Conservation (phyloP, 1,284 basidiomycete species). For the Xerocomus cyaneibrunnescens region DNA sequence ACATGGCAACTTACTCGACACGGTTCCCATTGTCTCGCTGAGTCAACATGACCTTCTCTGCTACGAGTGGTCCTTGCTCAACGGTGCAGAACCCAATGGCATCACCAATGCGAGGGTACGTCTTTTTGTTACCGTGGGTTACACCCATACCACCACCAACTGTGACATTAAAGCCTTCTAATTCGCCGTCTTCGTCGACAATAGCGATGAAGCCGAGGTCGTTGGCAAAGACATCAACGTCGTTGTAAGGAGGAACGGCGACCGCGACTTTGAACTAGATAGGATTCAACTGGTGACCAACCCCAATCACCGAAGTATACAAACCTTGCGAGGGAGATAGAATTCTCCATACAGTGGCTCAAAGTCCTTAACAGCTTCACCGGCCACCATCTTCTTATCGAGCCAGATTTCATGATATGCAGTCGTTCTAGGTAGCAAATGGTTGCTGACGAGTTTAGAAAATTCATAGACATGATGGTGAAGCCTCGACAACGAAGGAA, state of each 20-base stretch:
- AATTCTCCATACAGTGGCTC: slow-evolving; percentile 97
- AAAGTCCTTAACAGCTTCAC: slow-evolving; percentile 89
- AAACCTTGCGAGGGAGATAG: slow-evolving; percentile 91
- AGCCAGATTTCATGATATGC: slow-evolving; percentile 99
- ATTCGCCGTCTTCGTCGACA: slow-evolving; percentile 66
- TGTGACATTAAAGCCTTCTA: slow-evolving; percentile 89
- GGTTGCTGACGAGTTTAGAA: slow-evolving; percentile 82
- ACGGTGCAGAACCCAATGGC: slow-evolving; percentile 92
- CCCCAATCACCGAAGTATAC: neutral
- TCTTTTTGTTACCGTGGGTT: slow-evolving; percentile 98
- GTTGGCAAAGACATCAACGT: slow-evolving; percentile 95
- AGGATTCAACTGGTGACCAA: slow-evolving; percentile 11
- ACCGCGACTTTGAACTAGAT: slow-evolving; percentile 95
- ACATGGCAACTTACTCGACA: slow-evolving; percentile 60
- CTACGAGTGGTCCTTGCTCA: slow-evolving; percentile 85
- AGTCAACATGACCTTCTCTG: slow-evolving; percentile 91
- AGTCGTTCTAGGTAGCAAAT: slow-evolving; percentile 86
- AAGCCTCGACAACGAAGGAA: slow-evolving; percentile 83
- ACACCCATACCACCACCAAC: slow-evolving; percentile 99
- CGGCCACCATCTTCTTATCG: slow-evolving; percentile 92
- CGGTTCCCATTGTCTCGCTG: slow-evolving; percentile 98
- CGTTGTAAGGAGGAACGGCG: slow-evolving; percentile 95
- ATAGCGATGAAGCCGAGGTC: slow-evolving; percentile 96
- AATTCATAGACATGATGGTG: slow-evolving; percentile 88
- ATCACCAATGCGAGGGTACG: slow-evolving; percentile 89